These are phyloP conservation scores for Naematelia encephala DNA, from an alignment of 768 basidiomycete genomes.

Conservation along the genomic window DNA sequence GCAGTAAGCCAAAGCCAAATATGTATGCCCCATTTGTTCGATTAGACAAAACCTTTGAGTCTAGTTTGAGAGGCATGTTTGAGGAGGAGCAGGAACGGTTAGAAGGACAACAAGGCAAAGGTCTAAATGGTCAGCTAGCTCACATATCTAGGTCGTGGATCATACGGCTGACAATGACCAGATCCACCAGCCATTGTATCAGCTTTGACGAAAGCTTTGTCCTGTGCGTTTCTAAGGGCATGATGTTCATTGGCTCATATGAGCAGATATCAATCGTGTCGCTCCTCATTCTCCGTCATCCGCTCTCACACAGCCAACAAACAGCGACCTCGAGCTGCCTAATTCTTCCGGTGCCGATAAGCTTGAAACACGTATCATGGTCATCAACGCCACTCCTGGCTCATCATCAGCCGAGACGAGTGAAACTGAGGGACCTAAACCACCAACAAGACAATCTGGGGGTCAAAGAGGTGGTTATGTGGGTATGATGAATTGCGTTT, in stretches of 20 bases:
- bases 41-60: conserved; percentile 66
- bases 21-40: conserved; percentile 78
- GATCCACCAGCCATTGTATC: conserved; percentile 65
- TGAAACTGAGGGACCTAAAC: background rate
- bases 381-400: conserved; percentile 88
- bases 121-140: conserved; percentile 43
- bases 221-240: conserved; percentile 60
- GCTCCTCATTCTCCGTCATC: conserved; percentile 7
- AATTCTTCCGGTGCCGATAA: conserved; percentile 15
- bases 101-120: conserved; percentile 55
- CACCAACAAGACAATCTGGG: background rate
- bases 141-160: background rate
- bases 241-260: conserved; percentile 19
- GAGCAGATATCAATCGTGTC: conserved; percentile 64
- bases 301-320: conserved; percentile 1
- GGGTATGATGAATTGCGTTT: conserved; percentile 98
- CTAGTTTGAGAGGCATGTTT: conserved; percentile 63
- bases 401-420: conserved; percentile 6
- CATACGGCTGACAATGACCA: conserved; percentile 40
- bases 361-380: conserved; percentile 62
- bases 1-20: conserved; percentile 55
- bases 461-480: conserved; percentile 66
- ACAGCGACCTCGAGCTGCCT: background rate
- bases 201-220: conserved; percentile 86
- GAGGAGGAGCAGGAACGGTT: conserved; percentile 53